These are phyloP conservation scores for Nannochloropsis salina DNA, from an alignment of 108 stramenopile species.

Conservation along the genomic window DNA sequence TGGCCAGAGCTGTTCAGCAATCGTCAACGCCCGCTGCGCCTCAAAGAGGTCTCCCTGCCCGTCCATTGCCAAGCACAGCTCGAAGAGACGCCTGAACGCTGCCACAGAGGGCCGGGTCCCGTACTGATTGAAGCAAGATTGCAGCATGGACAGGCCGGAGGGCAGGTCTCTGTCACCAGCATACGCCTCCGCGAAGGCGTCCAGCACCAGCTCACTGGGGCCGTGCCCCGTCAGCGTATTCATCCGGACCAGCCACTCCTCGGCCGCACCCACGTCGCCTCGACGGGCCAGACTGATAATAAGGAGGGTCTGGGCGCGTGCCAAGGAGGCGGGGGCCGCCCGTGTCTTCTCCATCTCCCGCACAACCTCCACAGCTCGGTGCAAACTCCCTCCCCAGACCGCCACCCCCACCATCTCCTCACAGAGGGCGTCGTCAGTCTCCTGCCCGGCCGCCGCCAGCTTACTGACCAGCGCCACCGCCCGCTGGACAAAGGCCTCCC, in stretches of 20 bases:
- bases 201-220: neutral
- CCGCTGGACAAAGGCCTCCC: neutral
- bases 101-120: neutral
- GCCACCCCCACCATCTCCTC: neutral
- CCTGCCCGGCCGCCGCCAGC: neutral
- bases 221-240: neutral
- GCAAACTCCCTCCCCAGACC: slow-evolving; percentile 1
- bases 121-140: neutral
- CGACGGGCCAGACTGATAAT: neutral
- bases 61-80: neutral
- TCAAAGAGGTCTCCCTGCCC: slow-evolving; percentile 4
- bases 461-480: neutral
- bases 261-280: neutral
- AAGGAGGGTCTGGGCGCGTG: neutral
- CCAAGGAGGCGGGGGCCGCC: neutral
- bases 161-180: neutral
- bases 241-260: neutral
- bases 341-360: neutral
- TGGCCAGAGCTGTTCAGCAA: neutral
- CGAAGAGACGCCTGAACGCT: neutral
- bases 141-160: slow-evolving; percentile 10
- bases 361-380: neutral
- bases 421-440: neutral
- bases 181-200: neutral
- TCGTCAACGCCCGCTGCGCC: neutral